Base-by-base conservation (phyloP, 306 rosid species). In the Echinosophora koreensis region DNA sequence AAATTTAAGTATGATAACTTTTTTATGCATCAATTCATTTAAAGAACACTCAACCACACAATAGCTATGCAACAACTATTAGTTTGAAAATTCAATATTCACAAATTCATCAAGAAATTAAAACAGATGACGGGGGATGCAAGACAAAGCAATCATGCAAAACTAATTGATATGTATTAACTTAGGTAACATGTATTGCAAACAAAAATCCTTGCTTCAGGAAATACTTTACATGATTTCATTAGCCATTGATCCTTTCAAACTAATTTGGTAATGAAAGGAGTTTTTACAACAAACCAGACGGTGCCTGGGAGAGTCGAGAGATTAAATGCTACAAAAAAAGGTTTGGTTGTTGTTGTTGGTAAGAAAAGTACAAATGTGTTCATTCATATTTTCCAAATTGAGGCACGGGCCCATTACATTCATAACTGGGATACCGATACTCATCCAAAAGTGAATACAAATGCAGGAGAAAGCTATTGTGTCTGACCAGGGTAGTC, bases 201-300 rank as follows among this genome's bases (percentile, higher is more conserved):
- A 69, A 35, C 35, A 16, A 54, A 71, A 5, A 37, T 55, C 38
- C 52, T 37, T 71, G 76, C 62, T 27, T 5, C 22, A 56, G 55
- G 8, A 30, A 42, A 37, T 30, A 28, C 3, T 52, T 50, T 0
- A 47, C 3, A 39, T 34, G 14, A 77, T 57, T 77, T 77, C 42
- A 68, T 67, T 38, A 46, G 4, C 10, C 59, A n/a, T 46, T 30
- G 18, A 12, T 0, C 10, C 34, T 65, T 14, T 73, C 13, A 18
- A 35, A 73, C 62, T 54, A 68, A 22, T 22, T 37, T 10, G 32
- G 27, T 15, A 76, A 30, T 35, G 49, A 46, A 57, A 69, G 44
- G 72, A 50, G 69, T 41, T 55, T 76, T 35, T 27, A 65, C 49
- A 62, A 57, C 65, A 55, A 60, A 71, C 42, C 62, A 71, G 46